phyloP scores from a whole-genome alignment of 805 yeast genomes.

The Hanseniaspora pseudoguilliermondii region DNA sequence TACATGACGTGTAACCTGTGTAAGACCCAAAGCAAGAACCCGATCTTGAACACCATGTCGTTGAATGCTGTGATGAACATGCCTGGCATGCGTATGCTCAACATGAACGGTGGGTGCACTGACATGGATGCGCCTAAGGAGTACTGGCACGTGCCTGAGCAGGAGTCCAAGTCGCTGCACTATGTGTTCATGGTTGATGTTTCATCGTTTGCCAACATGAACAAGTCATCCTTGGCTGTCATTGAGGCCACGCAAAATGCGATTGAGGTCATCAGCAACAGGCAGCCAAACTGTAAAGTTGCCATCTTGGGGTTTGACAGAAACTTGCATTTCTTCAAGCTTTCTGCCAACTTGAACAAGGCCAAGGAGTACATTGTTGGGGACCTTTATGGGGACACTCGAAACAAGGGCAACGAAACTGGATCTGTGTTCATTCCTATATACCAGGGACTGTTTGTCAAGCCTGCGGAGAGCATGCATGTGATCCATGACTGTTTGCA shows the following conservation, averaged over 20 bases:
- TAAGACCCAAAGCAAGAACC: constrained; percentile 56
- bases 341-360: constrained; percentile 42
- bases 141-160: constrained; percentile 42
- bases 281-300: constrained; percentile 36
- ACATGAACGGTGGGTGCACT: constrained; percentile 68
- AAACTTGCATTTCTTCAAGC: constrained; percentile 57
- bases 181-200: constrained; percentile 68
- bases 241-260: constrained; percentile 59
- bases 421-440: constrained; percentile 59
- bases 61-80: constrained; percentile 45
- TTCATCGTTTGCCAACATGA: constrained; percentile 44
- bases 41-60: constrained; percentile 39
- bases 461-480: constrained; percentile 51
- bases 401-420: constrained; percentile 35
- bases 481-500: constrained; percentile 58
- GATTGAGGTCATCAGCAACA: constrained; percentile 27
- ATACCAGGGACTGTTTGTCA: constrained; percentile 62
- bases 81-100: constrained; percentile 50
- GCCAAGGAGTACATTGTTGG: constrained; percentile 49
- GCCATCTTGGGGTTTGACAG: constrained; percentile 70
- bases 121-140: constrained; percentile 68
- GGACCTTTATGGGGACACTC: constrained; percentile 36
- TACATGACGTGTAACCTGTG: constrained; percentile 78
- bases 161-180: constrained; percentile 39
- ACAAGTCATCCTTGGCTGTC: constrained; percentile 41